phyloP scores from a whole-genome alignment of 1,284 basidiomycete genomes.

The Ganoderma sp. region DNA sequence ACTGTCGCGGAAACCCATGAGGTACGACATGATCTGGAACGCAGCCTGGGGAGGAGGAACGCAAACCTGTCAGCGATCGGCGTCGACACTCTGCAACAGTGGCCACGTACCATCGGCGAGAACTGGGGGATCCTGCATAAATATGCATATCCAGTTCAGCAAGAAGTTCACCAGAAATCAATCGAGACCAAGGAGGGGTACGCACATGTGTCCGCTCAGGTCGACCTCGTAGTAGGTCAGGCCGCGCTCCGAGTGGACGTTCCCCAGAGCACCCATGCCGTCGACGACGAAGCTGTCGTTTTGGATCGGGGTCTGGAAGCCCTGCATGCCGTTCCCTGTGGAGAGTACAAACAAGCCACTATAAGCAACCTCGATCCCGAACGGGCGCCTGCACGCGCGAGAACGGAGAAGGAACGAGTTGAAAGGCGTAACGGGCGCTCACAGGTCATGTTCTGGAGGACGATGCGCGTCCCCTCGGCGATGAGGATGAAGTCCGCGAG shows the following conservation, averaged over 20 bases:
- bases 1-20: constrained; percentile 66
- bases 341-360: not conserved
- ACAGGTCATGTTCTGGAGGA: constrained; percentile 80
- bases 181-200: constrained; percentile 18
- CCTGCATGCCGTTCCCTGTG: constrained; percentile 68
- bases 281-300: constrained; percentile 73
- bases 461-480: constrained; percentile 69
- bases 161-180: not conserved
- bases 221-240: constrained; percentile 69
- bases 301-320: constrained; percentile 70
- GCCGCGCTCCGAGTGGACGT: constrained; percentile 66
- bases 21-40: constrained; percentile 71
- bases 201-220: constrained; percentile 75
- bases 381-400: too few species aligned
- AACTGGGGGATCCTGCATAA: constrained; percentile 65
- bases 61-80: too few species aligned
- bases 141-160: not conserved
- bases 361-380: too few species aligned
- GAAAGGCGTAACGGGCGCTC: constrained; percentile 33
- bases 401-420: too few species aligned
- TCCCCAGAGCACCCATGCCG: constrained; percentile 69
- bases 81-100: too few species aligned
- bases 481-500: constrained; percentile 75
- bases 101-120: constrained; percentile 59
- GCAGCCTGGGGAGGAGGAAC: constrained; percentile 54